phyloP scores from a whole-genome alignment of 2,329 filamentous ascomycete genomes.

The Colletotrichum cuscutae region DNA sequence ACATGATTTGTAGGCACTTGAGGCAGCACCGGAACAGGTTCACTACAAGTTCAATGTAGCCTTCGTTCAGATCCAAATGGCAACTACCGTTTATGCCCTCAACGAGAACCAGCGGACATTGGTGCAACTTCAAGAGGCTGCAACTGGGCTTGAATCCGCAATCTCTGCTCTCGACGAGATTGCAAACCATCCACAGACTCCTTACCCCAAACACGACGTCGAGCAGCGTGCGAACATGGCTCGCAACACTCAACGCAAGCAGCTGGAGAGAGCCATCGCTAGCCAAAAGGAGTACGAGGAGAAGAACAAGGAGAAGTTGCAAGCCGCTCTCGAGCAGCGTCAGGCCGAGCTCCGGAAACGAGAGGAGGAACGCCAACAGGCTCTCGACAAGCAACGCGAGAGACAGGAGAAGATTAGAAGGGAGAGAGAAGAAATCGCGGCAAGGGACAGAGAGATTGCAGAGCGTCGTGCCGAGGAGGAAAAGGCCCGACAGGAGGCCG shows the following conservation, averaged over 20 bases:
- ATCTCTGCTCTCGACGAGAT: conserved; percentile 78
- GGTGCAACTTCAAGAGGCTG: conserved; percentile 83
- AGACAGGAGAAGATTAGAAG: conserved; percentile 84
- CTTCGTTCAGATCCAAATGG: conserved; percentile 95
- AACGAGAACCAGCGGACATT: conserved; percentile 81
- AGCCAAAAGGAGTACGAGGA: conserved; percentile 92
- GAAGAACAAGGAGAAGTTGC: conserved; percentile 88
- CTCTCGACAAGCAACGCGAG: conserved; percentile 76
- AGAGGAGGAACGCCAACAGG: conserved; percentile 78
- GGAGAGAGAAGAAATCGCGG: conserved; percentile 83
- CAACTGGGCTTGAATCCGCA: conserved; percentile 83
- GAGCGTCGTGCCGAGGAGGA: conserved; percentile 79
- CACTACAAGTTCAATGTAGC: conserved; percentile 98
- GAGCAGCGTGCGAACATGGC: conserved; percentile 98
- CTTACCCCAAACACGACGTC: conserved; percentile 89
- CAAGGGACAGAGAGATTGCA: conserved; percentile 78
- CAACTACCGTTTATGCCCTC: conserved; percentile 80
- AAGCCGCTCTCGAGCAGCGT: conserved; percentile 80
- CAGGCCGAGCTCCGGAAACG: conserved; percentile 82
- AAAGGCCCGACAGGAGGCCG: conserved; percentile 73
- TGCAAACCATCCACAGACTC: conserved; percentile 72
- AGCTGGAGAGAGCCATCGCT: conserved; percentile 86
- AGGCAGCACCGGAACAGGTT: conserved; percentile 82
- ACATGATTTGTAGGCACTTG: conserved; percentile 68
- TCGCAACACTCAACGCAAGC: conserved; percentile 91